Percentiles rank a stretch among this genome's conserved stretches.
Evolutionary conservation across 495 filamentous ascomycete species (phyloP).

Genomic region (Penicillium coffeae): DNA sequence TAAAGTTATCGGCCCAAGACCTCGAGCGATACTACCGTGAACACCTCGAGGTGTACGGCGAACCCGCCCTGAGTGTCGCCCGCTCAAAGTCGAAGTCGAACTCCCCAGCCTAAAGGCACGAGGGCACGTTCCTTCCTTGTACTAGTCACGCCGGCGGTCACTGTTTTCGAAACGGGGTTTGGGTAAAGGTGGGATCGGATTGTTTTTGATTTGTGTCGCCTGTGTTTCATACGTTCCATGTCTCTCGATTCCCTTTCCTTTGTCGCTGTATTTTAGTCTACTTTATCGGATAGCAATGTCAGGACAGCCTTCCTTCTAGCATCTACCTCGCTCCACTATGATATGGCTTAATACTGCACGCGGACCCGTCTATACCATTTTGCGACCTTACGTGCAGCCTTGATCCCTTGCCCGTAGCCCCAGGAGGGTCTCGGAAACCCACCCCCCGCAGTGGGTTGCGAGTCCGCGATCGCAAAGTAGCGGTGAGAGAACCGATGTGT

Average conservation of each 20-base stretch:
- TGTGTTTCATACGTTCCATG: conserved; percentile 5
- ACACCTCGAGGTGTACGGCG: conserved; percentile 33
- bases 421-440: not conserved
- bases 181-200: conserved; percentile 3
- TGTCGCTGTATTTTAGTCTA: conserved; percentile 19
- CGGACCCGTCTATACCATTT: no score
- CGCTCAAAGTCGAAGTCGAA: no score
- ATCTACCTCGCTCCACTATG: not conserved
- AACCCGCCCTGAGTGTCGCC: not conserved
- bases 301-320: not conserved
- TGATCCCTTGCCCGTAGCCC: not conserved
- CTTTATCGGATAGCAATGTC: not conserved
- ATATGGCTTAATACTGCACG: no score
- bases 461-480: conserved; percentile 16
- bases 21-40: conserved; percentile 31
- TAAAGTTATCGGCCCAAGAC: conserved; percentile 15
- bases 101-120: not conserved
- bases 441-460: conserved; percentile 7
- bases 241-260: conserved; percentile 15
- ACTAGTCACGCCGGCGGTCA: not conserved
- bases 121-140: not conserved
- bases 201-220: conserved; percentile 3
- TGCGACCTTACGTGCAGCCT: not conserved
- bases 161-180: conserved; percentile 4
- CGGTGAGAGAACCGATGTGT: conserved; percentile 23